phyloP scores from a whole-genome alignment of 129 eudicot genomes.

The Mikania micrantha region DNA sequence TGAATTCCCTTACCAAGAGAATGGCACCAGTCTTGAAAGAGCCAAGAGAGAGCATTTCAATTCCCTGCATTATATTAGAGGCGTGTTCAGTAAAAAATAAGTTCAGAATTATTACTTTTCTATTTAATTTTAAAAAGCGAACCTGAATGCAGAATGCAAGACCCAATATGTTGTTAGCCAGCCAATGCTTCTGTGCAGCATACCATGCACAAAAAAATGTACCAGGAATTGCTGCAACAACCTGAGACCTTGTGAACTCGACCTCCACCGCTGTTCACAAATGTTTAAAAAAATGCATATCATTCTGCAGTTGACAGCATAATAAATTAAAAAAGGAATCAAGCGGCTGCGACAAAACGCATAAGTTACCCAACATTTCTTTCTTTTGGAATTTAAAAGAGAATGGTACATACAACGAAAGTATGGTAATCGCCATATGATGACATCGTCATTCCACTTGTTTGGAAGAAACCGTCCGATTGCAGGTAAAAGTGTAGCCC shows the following conservation, averaged over 20 bases:
- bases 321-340: conserved; percentile 4
- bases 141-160: conserved; percentile 98
- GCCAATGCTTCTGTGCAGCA: conserved; percentile 95
- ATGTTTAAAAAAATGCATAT: conserved; percentile 20
- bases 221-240: conserved; percentile 88
- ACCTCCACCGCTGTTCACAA: conserved; percentile 74
- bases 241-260: conserved; percentile 85
- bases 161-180: conserved; percentile 85
- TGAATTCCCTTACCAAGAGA: conserved; percentile 55
- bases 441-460: conserved; percentile 74
- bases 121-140: neutral
- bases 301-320: conserved; percentile 32
- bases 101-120: neutral
- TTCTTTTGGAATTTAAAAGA: neutral
- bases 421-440: conserved; percentile 70
- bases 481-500: conserved; percentile 88
- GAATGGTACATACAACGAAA: conserved; percentile 48
- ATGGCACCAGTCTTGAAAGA: conserved; percentile 96
- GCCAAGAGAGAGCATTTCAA: conserved; percentile 94
- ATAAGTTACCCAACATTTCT: conserved; percentile 2
- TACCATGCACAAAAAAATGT: conserved; percentile 94
- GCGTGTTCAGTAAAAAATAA: neutral
- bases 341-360: conserved; percentile 15
- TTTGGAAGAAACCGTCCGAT: conserved; percentile 68
- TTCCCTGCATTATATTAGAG: conserved; percentile 45